These are phyloP conservation scores for Hanseniaspora guilliermondii DNA, from an alignment of 805 yeast genomes.

Conservation along the genomic window DNA sequence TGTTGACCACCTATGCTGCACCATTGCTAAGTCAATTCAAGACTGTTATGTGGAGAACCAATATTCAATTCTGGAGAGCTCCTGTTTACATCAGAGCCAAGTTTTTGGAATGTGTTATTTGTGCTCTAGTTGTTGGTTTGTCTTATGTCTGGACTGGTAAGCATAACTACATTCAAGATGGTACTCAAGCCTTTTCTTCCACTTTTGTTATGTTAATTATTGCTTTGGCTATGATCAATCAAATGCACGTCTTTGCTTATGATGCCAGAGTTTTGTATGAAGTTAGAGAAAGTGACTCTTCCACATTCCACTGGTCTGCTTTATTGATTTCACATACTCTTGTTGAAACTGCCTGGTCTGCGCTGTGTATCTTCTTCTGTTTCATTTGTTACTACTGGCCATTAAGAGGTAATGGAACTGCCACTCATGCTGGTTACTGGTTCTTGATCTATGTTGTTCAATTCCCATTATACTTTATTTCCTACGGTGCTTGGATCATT, in stretches of 20 bases:
- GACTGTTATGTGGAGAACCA: conserved; percentile 39
- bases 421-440: conserved; percentile 42
- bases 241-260: conserved; percentile 49
- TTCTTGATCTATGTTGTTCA: conserved; percentile 36
- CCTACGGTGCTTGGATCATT: conserved; percentile 43
- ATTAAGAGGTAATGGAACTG: conserved; percentile 31
- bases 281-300: conserved; percentile 62
- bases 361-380: conserved; percentile 32
- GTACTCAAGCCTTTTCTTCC: conserved; percentile 52
- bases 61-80: conserved; percentile 53
- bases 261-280: conserved; percentile 53
- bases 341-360: conserved; percentile 39
- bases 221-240: conserved; percentile 45
- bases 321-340: conserved; percentile 35
- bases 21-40: conserved; percentile 31
- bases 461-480: conserved; percentile 39
- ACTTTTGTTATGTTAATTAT: conserved; percentile 44
- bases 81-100: conserved; percentile 49
- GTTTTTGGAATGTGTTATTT: conserved; percentile 37
- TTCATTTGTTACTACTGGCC: conserved; percentile 41
- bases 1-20: conserved; percentile 36
- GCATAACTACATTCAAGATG: conserved; percentile 46
- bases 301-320: conserved; percentile 56
- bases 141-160: conserved; percentile 48
- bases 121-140: conserved; percentile 55